Percentiles rank a stretch among this genome's conserved stretches.
Conservation (phyloP, 805 yeast species). For the Monosporozyma unispora region DNA sequence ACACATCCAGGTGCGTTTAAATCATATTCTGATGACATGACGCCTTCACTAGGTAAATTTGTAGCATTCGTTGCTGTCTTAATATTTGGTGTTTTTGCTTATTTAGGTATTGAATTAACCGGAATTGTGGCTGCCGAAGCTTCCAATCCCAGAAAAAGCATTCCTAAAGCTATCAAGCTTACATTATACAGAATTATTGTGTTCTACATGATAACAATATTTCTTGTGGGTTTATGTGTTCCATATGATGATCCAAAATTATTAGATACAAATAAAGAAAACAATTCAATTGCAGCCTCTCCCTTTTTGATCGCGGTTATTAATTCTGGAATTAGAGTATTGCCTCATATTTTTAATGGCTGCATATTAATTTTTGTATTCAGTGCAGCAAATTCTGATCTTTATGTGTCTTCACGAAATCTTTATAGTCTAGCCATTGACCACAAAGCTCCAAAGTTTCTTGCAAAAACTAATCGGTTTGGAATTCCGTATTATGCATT, state of each 20-base stretch:
- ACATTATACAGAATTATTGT: constrained; percentile 52
- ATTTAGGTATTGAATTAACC: constrained; percentile 53
- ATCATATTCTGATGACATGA: constrained; percentile 35
- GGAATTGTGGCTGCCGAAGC: constrained; percentile 73
- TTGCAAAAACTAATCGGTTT: constrained; percentile 48
- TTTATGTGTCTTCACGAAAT: constrained; percentile 45
- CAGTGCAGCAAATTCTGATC: constrained; percentile 37
- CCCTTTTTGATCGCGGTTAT: constrained; percentile 55
- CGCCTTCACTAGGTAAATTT: constrained; percentile 6
- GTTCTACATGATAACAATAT: constrained; percentile 47
- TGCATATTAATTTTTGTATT: constrained; percentile 48
- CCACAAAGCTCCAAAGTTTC: constrained; percentile 42
- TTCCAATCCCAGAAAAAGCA: constrained; percentile 37
- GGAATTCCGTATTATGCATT: constrained; percentile 59
- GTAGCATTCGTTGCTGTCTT: constrained; percentile 68
- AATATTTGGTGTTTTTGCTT: constrained; percentile 39
- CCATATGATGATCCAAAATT: constrained; percentile 41
- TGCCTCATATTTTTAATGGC: constrained; percentile 51
- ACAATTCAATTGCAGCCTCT: constrained; percentile 28
- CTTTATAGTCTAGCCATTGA: constrained; percentile 43
- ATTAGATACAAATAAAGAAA: constrained; percentile 40
- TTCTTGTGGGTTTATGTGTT: constrained; percentile 51
- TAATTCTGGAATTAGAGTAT: constrained; percentile 45
- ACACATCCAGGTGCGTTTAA: constrained; percentile 51
- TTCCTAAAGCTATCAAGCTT: constrained; percentile 68